Evolutionary conservation across 192 early-diverging fungal species (phyloP), one percentile per base, ranked within the genome.

Genomic region (Linnemannia exigua): DNA sequence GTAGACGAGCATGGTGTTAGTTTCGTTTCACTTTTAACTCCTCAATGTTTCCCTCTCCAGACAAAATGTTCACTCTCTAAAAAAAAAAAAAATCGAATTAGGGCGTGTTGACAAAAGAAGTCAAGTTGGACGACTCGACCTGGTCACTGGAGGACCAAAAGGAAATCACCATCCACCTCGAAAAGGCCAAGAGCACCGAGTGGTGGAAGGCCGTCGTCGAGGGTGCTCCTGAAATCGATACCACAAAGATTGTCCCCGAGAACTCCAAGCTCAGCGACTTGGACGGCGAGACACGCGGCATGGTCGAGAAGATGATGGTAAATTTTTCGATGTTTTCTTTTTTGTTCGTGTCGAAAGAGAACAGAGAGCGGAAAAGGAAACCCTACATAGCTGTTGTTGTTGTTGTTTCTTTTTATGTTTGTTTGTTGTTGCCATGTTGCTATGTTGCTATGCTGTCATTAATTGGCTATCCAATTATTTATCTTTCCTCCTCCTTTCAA

Each of bases 221-320:
- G 33, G 90, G 93, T 51, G 94, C 95, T 74, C 95, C 96, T 31
- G 90, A 89, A n/a, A 95, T 98, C 51, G 95, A 98, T 67, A 97
- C 96, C n/a, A 93, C 95, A 54, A 95, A 94, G 77, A 96, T 98
- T 77, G 88, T 93, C 77, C 97, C 97, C 6, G 97, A 98, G 83
- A 98, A 98, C 87, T 96, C 95, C 1, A 95, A 96, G 68, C 86
- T 98, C 67, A 78, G 88, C 36, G 97, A 98, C 81, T 79, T 98
- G 75, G 97, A 98, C 81, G 96, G 96, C 38, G 97, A 98, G 73
- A 98, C 97, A 2, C 80, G 97, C 22, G 91, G 91, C 44, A 98
- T 98, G 97, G 96, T 98, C 41, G 97, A 98, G 78, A 98, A 98
- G 84, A 98, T 98, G 97, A 97, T 98, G 96, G 96, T 96, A 90